Conservation (phyloP, 2,329 filamentous ascomycete species). For the Pseudogymnoascus pannorum region DNA sequence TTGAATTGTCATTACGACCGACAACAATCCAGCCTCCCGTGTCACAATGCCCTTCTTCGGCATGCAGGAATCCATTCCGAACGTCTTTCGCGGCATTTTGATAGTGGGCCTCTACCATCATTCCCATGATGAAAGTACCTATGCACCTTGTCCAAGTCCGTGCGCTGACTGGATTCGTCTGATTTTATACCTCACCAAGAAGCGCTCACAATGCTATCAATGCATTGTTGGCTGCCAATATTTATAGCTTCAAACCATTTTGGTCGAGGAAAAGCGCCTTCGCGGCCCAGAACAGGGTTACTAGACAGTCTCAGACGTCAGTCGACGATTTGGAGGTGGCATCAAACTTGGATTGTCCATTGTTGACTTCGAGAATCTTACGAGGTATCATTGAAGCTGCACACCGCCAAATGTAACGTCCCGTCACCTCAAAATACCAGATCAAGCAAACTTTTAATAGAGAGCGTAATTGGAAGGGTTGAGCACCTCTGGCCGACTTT, state of each 20-base stretch:
- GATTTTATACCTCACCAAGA: conserved; percentile 8
- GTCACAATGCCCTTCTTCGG: conserved; percentile 7
- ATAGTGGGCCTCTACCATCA: not conserved
- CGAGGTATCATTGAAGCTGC: not conserved
- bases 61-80: conserved; percentile 7
- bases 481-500: not conserved
- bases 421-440: conserved; percentile 6
- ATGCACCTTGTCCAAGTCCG: not conserved
- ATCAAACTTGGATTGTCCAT: not conserved
- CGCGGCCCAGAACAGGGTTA: not conserved
- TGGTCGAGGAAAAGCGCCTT: not conserved
- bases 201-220: conserved; percentile 2
- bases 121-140: not conserved
- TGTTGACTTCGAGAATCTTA: conserved; percentile 2
- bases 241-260: conserved; percentile 5
- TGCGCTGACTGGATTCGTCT: conserved; percentile 7
- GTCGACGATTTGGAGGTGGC: not conserved
- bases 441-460: conserved; percentile 6
- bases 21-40: conserved; percentile 7
- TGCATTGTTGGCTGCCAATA: not conserved
- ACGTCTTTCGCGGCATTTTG: not conserved
- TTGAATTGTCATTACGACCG: not conserved
- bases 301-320: not conserved
- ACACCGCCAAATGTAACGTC: conserved; percentile 9
- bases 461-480: not conserved